Conservation (phyloP, 257 asterid species). For the Henckelia pumila region DNA sequence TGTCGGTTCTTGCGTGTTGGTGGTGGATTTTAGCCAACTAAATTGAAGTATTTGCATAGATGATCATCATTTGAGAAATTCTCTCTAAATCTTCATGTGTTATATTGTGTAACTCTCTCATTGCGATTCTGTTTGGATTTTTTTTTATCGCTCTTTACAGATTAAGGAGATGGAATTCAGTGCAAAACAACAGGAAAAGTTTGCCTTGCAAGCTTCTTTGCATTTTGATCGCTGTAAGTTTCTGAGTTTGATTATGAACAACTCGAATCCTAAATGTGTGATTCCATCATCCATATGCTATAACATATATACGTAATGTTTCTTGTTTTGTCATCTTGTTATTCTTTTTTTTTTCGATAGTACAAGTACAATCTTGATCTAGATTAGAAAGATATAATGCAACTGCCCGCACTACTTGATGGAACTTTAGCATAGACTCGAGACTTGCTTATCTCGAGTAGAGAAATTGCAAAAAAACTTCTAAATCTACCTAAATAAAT, state of each 20-base stretch:
- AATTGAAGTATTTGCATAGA: slow-evolving; percentile 4
- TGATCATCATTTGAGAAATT: slow-evolving; percentile 9
- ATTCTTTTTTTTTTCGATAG: no score
- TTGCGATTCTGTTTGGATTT: slow-evolving; percentile 22
- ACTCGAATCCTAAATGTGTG: slow-evolving; percentile 1
- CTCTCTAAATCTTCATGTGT: slow-evolving; percentile 6
- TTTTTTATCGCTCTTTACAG: slow-evolving; percentile 33
- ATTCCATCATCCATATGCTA: slow-evolving; percentile 1
- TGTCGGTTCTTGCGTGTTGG: neutral
- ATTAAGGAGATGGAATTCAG: slow-evolving; percentile 78
- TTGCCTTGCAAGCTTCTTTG: slow-evolving; percentile 60
- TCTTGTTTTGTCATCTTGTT: slow-evolving; percentile 8
- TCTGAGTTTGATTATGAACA: neutral
- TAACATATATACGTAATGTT: neutral
- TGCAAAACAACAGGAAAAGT: slow-evolving; percentile 65
- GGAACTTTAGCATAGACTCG: no score
- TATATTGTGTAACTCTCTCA: slow-evolving; percentile 4
- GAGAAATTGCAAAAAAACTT: no score
- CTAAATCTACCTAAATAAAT: no score
- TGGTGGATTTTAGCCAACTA: slow-evolving; percentile 5
- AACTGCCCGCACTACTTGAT: no score
- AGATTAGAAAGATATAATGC: no score
- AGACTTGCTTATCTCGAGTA: no score
- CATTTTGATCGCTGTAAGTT: slow-evolving; percentile 57
- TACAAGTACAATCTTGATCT: no score